Evolutionary conservation across 2,329 filamentous ascomycete genomes (phyloP), one percentile per base, ranked within the genome.

Genomic region (Exophiala sp.): DNA sequence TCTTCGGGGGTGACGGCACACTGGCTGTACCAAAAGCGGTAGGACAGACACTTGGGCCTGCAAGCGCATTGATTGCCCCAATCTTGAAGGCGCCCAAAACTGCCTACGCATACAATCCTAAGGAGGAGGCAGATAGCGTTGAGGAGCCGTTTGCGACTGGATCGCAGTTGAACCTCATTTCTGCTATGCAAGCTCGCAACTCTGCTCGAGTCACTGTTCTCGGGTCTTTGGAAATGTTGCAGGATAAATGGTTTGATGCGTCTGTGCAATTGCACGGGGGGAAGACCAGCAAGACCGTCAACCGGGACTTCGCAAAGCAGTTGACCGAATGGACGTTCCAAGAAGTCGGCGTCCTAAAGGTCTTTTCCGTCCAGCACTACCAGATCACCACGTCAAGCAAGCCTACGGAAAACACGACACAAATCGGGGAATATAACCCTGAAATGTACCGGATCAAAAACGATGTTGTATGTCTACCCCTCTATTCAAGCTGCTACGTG

Each of bases 291-390:
- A 78, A 79, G 66, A 85, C 87, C 10, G 79, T 78, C 60, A 98
- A 98, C 73, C 79, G 82, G 62, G 86, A 86, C 47, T 97, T 98
- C 64, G 86, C 86, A 16, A 84, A 85, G 70, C 82, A 85, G 63
- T 69, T 98, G 49, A 83, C 86, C n/a, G 85, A 80, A n/a, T 98
- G 93, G 93, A 82, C 90, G 0, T 98, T 98, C 76, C 83, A 95
- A 71, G 93, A 98, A 74, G 80, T 84, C 47, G 93, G 93, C 60
- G 88, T 98, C 9, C 68, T 98, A 60, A 85, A 86, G 62, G 86
- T 95, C 62, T 88, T 88, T 66, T 80, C 78, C 62, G 78, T 97
- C 57, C 80, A 89, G 71, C 93, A 98, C 71, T 83, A 83, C 64
- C 39, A 61, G 44, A 48, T 60, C 42, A 65, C 62, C 47, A 73